Base-by-base conservation (phyloP, 148 eudicot species). In the Agrostemma githago region DNA sequence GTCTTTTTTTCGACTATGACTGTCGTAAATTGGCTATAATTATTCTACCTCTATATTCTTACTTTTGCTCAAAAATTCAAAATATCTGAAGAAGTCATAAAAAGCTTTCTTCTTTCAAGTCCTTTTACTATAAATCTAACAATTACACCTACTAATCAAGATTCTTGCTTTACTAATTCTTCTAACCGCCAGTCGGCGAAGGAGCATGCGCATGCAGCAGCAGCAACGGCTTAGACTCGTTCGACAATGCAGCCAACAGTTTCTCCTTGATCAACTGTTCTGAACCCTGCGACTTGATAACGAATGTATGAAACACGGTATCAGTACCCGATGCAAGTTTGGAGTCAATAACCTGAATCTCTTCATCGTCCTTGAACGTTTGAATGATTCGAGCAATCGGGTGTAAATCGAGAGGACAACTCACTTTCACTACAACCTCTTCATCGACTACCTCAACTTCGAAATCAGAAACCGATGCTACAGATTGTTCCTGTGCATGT, bases 251-350 rank as follows among this genome's bases (percentile, higher is more conserved):
- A 0, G 89, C 87, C 6, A 88, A 62, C 76, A 93, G 67, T 76
- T 78, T 90, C 43, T 93, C 98, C 85, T 88, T 90, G 2, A 88
- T 93, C 42, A 90, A 82, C 80, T 80, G 82, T 44, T 86, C 90
- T 0, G 92, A 54, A 76, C 86, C 87, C 62, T 78, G 80, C 21
- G 92, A 86, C 78, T 84, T 89, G 53, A 90, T 72, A 19, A 86
- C 86, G 19, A 93, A 93, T 6, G 92, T 86, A 74, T 93, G 98
- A 48, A 82, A 82, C 78, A 90, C 90, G 1, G 79, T 85, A 72
- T 89, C 94, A 54, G 81, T 83, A 59, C 80, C 87, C 4, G 87
- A 72, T 2, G 84, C 84, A 37, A 93, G 81, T 66, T 90, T 90
- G 2, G 94, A 87, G 26, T 93, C 92, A 1, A 83, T 21, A 7